Evolutionary conservation across 495 filamentous ascomycete species (phyloP), one percentile per base, ranked within the genome.

Genomic region (Cryomyces minteri): DNA sequence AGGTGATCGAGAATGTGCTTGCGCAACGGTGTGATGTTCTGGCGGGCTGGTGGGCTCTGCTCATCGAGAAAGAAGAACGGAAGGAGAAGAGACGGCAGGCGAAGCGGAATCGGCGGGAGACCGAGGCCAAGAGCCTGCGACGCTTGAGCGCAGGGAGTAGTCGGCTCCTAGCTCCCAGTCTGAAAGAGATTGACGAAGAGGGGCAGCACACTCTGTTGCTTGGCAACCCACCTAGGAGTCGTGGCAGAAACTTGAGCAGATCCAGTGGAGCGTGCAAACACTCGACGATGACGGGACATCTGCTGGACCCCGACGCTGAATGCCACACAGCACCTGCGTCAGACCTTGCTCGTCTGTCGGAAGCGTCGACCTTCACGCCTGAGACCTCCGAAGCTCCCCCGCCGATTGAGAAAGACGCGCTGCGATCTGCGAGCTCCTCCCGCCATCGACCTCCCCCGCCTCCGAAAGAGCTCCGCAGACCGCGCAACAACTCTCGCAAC

Each of bases 11-110:
- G 54, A 86, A 93, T 51, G 90, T 98, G 28, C 66, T 94, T 9
- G 76, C 88, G 6, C 83, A 92, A 54, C 70, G 80, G 51, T 96
- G 92, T 55, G 88, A 98, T 59, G 70, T 74, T 7, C 64, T 98
- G 34, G 87, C 87, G 41, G 90, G 90, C 7, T 98, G 90, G 90
- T 98, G 90, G 90, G 82, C 84, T 12, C 62, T 98, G 28, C 62
- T 96, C 47, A 81, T 96, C 43, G 90, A 96, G 57, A 96, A 96
- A 59, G 90, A 98, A 56, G 82, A 92, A 59, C 74, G 87, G 4
- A 98, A 96, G 59, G 81, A 86, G 48, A 70, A 67, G 46, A 77
- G 87, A 48, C 70, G 83, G 51, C 87, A 96, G 51, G 73, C 77
- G 40, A 94, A 85, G 56, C 77, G 92, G 32, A 84, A 71, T 55